Percentiles rank a stretch among this genome's conserved stretches.
Conservation (phyloP, 495 filamentous ascomycete genomes). For the Penicillium silybi region DNA sequence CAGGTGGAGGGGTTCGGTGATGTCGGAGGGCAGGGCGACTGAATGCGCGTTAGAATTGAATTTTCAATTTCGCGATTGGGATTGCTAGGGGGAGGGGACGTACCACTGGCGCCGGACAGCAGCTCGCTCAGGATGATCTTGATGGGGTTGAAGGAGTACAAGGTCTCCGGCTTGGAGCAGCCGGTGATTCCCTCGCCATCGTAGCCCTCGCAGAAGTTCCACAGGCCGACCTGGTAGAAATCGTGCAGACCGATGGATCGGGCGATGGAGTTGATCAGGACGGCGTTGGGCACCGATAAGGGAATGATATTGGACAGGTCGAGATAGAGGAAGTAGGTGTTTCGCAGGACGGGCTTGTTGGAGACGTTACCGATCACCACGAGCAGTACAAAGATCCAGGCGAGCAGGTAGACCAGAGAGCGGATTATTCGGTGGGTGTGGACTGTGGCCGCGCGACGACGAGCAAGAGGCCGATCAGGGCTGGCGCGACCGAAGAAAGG, state of each 20-base stretch:
- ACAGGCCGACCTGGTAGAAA: slow-evolving; percentile 90
- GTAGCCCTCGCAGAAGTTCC: slow-evolving; percentile 88
- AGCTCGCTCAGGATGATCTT: slow-evolving; percentile 73
- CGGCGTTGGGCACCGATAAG: slow-evolving; percentile 65
- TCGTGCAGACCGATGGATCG: slow-evolving; percentile 84
- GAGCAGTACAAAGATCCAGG: slow-evolving; percentile 72
- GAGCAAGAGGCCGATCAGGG: slow-evolving; percentile 20
- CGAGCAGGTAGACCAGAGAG: slow-evolving; percentile 65
- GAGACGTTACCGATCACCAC: slow-evolving; percentile 71
- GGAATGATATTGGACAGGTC: slow-evolving; percentile 84
- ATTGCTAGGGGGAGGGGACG: slow-evolving; percentile 14
- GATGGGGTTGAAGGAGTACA: slow-evolving; percentile 92
- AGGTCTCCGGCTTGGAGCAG: slow-evolving; percentile 61
- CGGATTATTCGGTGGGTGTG: slow-evolving; percentile 49
- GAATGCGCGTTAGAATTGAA: slow-evolving; percentile 14
- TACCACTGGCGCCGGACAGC: slow-evolving; percentile 73
- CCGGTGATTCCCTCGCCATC: slow-evolving; percentile 63
- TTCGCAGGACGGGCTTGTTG: slow-evolving; percentile 52
- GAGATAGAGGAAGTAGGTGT: slow-evolving; percentile 79
- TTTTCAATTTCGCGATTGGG: not conserved
- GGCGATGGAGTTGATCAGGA: slow-evolving; percentile 83
- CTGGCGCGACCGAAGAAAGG: slow-evolving; percentile 30
- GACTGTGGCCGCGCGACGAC: slow-evolving; percentile 29
- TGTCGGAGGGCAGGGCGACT: slow-evolving; percentile 73
- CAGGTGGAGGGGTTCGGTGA: slow-evolving; percentile 67